These are phyloP conservation scores for Westerdykella sp. DNA, from an alignment of 2,329 filamentous ascomycete genomes.

Conservation along the genomic window DNA sequence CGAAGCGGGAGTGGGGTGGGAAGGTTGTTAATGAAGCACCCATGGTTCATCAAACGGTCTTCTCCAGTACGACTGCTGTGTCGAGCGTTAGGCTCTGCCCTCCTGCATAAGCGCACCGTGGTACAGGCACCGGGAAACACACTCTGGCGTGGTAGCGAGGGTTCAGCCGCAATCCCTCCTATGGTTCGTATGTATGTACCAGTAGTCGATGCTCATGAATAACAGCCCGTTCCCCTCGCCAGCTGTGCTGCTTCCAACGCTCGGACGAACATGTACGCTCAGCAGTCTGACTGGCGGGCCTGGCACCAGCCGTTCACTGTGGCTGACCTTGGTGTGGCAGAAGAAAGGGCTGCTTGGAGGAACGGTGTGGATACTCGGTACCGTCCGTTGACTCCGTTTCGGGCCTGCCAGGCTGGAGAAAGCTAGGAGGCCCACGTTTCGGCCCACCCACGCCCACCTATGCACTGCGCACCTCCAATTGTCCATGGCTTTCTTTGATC, in stretches of 20 bases:
- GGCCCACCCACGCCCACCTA: slow-evolving; percentile 17
- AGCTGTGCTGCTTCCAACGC: slow-evolving; percentile 24
- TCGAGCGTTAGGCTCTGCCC: slow-evolving; percentile 27
- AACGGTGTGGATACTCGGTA: too few species aligned
- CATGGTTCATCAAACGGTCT: slow-evolving; percentile 22
- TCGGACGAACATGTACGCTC: slow-evolving; percentile 20
- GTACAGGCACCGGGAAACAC: slow-evolving; percentile 17
- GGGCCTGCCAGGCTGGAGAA: slow-evolving; percentile 3
- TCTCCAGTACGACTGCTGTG: slow-evolving; percentile 24
- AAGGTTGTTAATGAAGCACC: slow-evolving; percentile 18
- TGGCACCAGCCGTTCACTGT: slow-evolving; percentile 30
- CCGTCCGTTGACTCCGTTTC: too few species aligned
- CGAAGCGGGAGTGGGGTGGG: slow-evolving; percentile 19
- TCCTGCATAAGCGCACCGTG: slow-evolving; percentile 32
- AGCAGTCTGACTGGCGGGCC: slow-evolving; percentile 27
- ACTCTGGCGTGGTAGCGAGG: slow-evolving; percentile 7
- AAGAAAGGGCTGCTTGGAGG: slow-evolving; percentile 5
- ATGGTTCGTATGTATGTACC: slow-evolving; percentile 30
- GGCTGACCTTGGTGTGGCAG: slow-evolving; percentile 23
- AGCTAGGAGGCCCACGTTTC: slow-evolving; percentile 21
- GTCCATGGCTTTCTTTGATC: not conserved
- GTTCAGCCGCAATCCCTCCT: slow-evolving; percentile 27
- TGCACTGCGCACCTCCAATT: not conserved
- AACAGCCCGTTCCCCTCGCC: slow-evolving; percentile 24
- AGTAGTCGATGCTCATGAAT: slow-evolving; percentile 23